Base-by-base conservation (phyloP, 2,329 filamentous ascomycete species). In the Endoconidiophora laricicola region DNA sequence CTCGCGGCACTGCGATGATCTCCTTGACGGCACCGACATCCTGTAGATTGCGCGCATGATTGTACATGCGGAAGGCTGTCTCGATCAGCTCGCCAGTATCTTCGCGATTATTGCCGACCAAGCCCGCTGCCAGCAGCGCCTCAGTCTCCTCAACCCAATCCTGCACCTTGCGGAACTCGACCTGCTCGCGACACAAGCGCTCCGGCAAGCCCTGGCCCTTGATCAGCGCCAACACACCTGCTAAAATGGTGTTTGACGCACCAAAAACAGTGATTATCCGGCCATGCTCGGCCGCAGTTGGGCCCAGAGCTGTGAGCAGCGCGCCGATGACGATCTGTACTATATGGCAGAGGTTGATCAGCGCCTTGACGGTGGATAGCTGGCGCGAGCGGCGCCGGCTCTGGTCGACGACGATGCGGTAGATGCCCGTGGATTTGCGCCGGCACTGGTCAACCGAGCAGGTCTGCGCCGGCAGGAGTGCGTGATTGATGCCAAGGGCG, bases 211-310 rank as follows among this genome's bases (percentile, higher is more conserved):
- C 72, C 40, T 70, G 69, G 3, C 70, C 69, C 57, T 72, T 73
- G 44, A 74, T 58, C 6, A 74, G 68, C 0, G 77, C 76, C 18
- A 82, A 61, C 1, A 79, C 62, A 14, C 79, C 78, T 1, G 79
- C 79, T 4, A 81, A 67, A 3, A 78, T 61, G 2, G 76, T 80
- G 57, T 82, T 83, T 9, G 76, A 59, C 1, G 76, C 76, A 2
- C 79, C 78, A 1, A 82, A 63, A 0, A 74, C 60, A 7, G 74
- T 76, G 58, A 82, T 74, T 12, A 58, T 44, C 18, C 69, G 65
- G 16, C 73, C 60, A 55, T 79, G 69, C 14, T 70, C 63, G 2
- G 71, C 65, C 14, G 70, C 65, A 0, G 59, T 58, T 0, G 70
- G 63, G 0, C 71, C 70, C 6, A 73, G 60, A 0, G 67, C 64